A percentile compares a stretch with the other conserved stretches of the same genome.
These are phyloP conservation scores for Hypoxylon fragiforme DNA, from an alignment of 495 filamentous ascomycete species.

Conservation along the genomic window DNA sequence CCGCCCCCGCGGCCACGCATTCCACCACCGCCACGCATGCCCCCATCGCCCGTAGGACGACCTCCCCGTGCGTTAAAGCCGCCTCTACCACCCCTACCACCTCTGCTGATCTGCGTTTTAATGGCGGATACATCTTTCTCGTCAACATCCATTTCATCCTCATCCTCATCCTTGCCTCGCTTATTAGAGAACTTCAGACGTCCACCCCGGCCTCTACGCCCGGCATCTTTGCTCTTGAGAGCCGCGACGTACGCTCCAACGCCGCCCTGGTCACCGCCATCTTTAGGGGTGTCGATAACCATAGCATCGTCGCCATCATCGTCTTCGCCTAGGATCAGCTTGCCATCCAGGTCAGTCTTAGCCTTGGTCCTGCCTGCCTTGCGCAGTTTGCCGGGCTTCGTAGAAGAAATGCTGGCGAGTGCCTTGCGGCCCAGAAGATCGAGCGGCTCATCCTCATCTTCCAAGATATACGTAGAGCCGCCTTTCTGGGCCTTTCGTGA, in stretches of 20 bases:
- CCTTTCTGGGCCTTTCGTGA: conserved; percentile 57
- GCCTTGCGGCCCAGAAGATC: conserved; percentile 88
- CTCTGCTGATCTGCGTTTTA: conserved; percentile 48
- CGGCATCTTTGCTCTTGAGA: conserved; percentile 79
- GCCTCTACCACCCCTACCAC: conserved; percentile 24
- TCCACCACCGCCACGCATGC: conserved; percentile 41
- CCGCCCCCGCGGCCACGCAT: conserved; percentile 51
- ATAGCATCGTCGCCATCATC: conserved; percentile 56
- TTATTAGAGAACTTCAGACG: conserved; percentile 84
- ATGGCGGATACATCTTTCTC: conserved; percentile 58
- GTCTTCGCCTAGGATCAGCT: conserved; percentile 73
- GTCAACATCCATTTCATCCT: conserved; percentile 73
- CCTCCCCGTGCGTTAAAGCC: conserved; percentile 19
- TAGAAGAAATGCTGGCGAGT: conserved; percentile 89
- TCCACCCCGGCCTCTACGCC: conserved; percentile 78
- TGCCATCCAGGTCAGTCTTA: conserved; percentile 82
- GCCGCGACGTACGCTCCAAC: conserved; percentile 93
- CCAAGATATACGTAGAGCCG: conserved; percentile 79
- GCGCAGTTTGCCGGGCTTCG: conserved; percentile 69
- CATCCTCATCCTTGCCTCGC: conserved; percentile 60
- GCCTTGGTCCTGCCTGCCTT: conserved; percentile 63
- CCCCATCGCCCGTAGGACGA: conserved; percentile 24
- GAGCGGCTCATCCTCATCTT: conserved; percentile 89
- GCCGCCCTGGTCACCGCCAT: conserved; percentile 59
- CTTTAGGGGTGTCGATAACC: conserved; percentile 58